Base-by-base conservation (phyloP, 2,329 filamentous ascomycete genomes). In the Hymenoscyphus occultus region DNA sequence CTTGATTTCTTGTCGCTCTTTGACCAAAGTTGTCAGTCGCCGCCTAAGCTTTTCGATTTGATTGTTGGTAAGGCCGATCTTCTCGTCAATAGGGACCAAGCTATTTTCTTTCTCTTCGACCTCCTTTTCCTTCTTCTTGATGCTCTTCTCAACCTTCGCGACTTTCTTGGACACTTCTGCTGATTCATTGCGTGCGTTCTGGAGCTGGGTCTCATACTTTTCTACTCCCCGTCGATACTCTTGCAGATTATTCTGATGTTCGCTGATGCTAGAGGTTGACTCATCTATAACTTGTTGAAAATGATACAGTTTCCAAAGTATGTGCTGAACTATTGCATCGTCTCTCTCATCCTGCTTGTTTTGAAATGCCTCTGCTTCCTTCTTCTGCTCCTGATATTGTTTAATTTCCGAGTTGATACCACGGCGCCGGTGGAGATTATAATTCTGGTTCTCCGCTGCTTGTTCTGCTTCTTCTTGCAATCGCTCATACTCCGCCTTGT, bases 371-470 rank as follows among this genome's bases (percentile, higher is more conserved):
- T 99, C 95, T 5, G 94, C 94, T 75, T 98, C 95, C 71, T 88
- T 89, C 80, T 98, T 98, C 78, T 98, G 94, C 76, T 98, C 93
- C 74, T 96, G 91, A 74, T 97, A 99, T 73, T 97, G 93, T 76
- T 95, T 97, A 76, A 99, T 96, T 78, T 99, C 95, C 2, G 93
- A 94, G 77, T 98, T 98, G 79, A 99, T 97, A 59, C 91, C 93
- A 71, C 95, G 88, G 40, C 95, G 91, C 67, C 93, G 87, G 74
- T 95, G 90, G 9, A 98, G 86, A 76, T 96, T 93, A 71, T 92
- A 91, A 56, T 88, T 91, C 70, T 96, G 92, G 70, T 96, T 92
- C 73, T 98, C 94, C 0, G 90, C 87, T 5, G 94, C 93, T 72
- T 92, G 88, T 69, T 97, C 93, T 4, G 91, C 87, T 74, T 96